These are phyloP conservation scores for Amylostereum chailletii DNA, from an alignment of 1,284 basidiomycete species.

Conservation along the genomic window DNA sequence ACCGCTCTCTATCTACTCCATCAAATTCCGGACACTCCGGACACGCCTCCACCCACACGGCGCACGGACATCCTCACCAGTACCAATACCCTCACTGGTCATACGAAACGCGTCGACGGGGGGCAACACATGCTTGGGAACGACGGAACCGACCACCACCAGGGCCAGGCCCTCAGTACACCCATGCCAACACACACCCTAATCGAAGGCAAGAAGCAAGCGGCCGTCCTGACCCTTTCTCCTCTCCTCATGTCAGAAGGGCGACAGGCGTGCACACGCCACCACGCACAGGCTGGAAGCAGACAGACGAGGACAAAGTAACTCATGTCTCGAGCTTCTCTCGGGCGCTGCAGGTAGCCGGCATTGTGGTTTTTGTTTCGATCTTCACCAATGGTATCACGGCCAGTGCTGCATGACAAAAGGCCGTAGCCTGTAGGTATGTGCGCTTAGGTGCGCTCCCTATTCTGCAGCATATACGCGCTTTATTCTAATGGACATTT, in stretches of 20 bases:
- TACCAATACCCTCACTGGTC: constrained; percentile 10
- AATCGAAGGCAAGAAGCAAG: too few species aligned
- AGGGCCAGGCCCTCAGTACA: constrained; percentile 6
- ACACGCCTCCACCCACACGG: background rate
- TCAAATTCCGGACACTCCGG: background rate
- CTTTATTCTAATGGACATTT: too few species aligned
- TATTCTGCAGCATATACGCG: too few species aligned
- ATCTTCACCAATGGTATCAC: too few species aligned
- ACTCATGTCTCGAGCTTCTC: constrained; percentile 20
- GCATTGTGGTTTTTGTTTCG: constrained; percentile 22
- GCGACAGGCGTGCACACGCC: constrained; percentile 18
- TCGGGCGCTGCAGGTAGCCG: constrained; percentile 23
- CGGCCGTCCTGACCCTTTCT: constrained; percentile 16
- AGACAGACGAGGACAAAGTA: constrained; percentile 17
- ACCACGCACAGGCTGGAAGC: constrained; percentile 12
- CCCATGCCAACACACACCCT: constrained; percentile 5
- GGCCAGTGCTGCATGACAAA: too few species aligned
- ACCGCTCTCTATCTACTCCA: constrained; percentile 18
- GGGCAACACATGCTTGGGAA: constrained; percentile 33
- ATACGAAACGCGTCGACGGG: constrained; percentile 21
- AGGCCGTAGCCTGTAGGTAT: too few species aligned
- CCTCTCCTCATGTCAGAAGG: constrained; percentile 18
- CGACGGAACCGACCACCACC: constrained; percentile 17
- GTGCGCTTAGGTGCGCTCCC: too few species aligned
- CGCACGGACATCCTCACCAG: constrained; percentile 5